A percentile compares a stretch with the other conserved stretches of the same genome.
Evolutionary conservation across 106 monocot species (phyloP).

Genomic region (Acorus calamus): DNA sequence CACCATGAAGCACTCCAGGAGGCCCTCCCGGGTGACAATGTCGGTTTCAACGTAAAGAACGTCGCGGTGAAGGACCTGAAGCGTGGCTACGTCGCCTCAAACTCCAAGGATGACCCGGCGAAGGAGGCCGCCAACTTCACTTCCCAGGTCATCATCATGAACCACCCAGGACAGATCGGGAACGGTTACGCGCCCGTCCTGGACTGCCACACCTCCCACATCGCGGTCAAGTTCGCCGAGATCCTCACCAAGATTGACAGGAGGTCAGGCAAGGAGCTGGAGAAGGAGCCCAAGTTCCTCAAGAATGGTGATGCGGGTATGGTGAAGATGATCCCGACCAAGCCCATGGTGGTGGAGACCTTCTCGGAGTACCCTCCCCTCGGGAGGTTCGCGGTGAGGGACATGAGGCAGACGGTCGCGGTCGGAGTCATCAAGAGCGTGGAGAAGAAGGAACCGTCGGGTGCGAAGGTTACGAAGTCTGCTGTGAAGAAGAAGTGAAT

Average conservation of each 20-base stretch:
- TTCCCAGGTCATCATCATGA: constrained; percentile 36
- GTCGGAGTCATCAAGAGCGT: constrained; percentile 77
- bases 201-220: too few species aligned
- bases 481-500: constrained; percentile 70
- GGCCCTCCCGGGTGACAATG: constrained; percentile 52
- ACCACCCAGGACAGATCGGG: constrained; percentile 18
- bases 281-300: constrained; percentile 57
- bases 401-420: constrained; percentile 77
- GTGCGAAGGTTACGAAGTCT: constrained; percentile 70
- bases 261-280: too few species aligned
- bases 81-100: constrained; percentile 53
- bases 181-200: too few species aligned
- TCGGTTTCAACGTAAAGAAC: constrained; percentile 65
- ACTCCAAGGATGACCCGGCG: constrained; percentile 57
- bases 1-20: constrained; percentile 52
- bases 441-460: constrained; percentile 68
- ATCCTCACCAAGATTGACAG: too few species aligned
- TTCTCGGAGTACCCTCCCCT: constrained; percentile 71
- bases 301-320: constrained; percentile 73
- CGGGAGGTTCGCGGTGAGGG: constrained; percentile 57
- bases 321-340: constrained; percentile 73
- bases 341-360: constrained; percentile 81
- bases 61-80: constrained; percentile 62
- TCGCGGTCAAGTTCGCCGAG: too few species aligned
- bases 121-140: constrained; percentile 15